These are phyloP conservation scores for Heliocybe sulcata DNA, from an alignment of 1,284 basidiomycete species.

Conservation along the genomic window DNA sequence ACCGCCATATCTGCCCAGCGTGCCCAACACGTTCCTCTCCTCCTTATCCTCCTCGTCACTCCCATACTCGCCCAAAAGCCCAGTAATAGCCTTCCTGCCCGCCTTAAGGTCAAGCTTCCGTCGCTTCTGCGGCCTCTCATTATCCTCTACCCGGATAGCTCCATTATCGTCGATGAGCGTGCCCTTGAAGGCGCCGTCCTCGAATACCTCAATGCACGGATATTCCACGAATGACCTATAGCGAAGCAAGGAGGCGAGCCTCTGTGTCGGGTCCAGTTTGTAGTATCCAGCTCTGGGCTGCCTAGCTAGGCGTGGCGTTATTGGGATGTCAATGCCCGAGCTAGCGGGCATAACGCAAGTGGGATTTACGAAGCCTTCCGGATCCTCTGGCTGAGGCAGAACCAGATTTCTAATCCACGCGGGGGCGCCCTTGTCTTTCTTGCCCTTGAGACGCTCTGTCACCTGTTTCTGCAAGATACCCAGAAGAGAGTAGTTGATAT, in stretches of 20 bases:
- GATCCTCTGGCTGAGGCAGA: conserved; percentile 43
- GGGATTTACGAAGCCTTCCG: conserved; percentile 45
- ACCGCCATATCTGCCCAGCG: conserved; percentile 48
- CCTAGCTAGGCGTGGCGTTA: conserved; percentile 17
- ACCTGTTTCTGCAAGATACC: conserved; percentile 38
- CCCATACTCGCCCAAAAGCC: conserved; percentile 59
- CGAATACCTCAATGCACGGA: conserved; percentile 71
- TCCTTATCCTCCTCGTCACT: conserved; percentile 43
- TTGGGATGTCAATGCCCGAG: conserved; percentile 24
- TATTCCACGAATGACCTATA: conserved; percentile 73
- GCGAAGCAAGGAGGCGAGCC: conserved; percentile 42
- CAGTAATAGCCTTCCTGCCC: conserved; percentile 46
- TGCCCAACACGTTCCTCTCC: conserved; percentile 31
- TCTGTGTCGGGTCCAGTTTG: conserved; percentile 42
- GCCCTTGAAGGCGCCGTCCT: conserved; percentile 49
- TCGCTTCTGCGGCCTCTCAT: conserved; percentile 37
- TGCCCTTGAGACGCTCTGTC: conserved; percentile 27
- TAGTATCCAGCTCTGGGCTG: conserved; percentile 35
- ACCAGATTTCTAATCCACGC: conserved; percentile 50
- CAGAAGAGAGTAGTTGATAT: conserved; percentile 41
- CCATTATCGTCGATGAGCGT: conserved; percentile 47
- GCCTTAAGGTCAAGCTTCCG: conserved; percentile 42
- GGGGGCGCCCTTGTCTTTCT: conserved; percentile 32
- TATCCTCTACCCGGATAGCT: conserved; percentile 26
- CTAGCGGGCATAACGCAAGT: conserved; percentile 49